Conservation (phyloP, 139 green algal genomes). For the Chlorella sorokiniana region DNA sequence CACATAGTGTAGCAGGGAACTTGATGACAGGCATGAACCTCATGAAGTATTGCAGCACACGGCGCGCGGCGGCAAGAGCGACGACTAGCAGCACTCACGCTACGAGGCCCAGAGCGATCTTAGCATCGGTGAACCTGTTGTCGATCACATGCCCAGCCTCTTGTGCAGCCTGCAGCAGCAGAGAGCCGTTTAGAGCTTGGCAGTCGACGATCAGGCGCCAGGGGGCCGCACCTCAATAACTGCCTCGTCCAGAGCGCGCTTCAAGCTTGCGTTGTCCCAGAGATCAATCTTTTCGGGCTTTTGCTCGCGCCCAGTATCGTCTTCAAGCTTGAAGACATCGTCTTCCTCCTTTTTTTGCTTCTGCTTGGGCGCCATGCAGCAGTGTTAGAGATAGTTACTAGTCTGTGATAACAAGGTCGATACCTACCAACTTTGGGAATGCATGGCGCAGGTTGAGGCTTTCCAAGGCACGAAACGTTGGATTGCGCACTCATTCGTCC, state of each 20-base stretch:
- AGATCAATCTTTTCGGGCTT: conserved; percentile 56
- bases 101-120: conserved; percentile 66
- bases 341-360: background rate
- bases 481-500: no score
- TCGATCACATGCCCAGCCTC: conserved; percentile 66
- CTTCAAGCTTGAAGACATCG: conserved; percentile 14
- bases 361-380: conserved; percentile 18
- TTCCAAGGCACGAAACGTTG: no score
- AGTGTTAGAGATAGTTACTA: background rate
- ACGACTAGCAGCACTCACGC: conserved; percentile 58
- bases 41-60: background rate
- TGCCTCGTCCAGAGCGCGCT: conserved; percentile 64
- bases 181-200: background rate
- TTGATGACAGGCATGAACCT: background rate
- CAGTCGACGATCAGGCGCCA: background rate
- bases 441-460: no score
- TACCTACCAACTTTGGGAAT: no score
- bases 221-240: conserved; percentile 50
- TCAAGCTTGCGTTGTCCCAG: conserved; percentile 60
- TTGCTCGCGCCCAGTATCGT: background rate
- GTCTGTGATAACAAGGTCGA: no score
- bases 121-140: conserved; percentile 68
- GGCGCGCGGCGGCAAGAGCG: background rate
- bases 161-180: conserved; percentile 52
- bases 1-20: no score